Conservation (phyloP, 345 rosid genomes). For the Clausena lansium region DNA sequence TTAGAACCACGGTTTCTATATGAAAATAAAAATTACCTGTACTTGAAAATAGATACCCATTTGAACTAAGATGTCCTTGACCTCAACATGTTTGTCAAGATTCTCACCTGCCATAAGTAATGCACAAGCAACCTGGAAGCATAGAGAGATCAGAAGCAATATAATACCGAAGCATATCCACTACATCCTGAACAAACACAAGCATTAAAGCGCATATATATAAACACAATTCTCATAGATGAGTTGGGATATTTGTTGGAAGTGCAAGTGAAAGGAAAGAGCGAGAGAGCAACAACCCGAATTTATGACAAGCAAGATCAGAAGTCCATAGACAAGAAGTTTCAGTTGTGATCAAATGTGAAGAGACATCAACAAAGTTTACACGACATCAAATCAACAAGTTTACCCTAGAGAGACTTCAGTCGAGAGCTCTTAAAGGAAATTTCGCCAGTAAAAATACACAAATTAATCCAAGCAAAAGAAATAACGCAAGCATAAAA, state of each 20-base stretch:
- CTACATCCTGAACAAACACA: neutral
- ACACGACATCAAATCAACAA: neutral
- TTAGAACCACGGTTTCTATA: neutral
- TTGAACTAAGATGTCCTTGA: slow-evolving; percentile 36
- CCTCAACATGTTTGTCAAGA: slow-evolving; percentile 34
- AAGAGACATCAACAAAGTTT: neutral
- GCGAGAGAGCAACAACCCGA: neutral
- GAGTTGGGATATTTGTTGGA: neutral
- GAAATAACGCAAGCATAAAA: neutral
- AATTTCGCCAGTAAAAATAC: neutral
- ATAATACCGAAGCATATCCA: neutral
- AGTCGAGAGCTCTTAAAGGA: neutral
- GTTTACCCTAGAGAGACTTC: neutral
- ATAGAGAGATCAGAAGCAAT: neutral
- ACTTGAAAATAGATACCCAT: slow-evolving; percentile 51
- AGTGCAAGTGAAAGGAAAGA: neutral
- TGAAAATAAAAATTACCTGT: slow-evolving; percentile 27
- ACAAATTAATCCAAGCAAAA: neutral
- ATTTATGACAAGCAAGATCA: neutral
- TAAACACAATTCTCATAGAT: neutral
- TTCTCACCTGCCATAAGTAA: slow-evolving; percentile 44
- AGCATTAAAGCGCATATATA: neutral
- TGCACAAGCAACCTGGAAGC: slow-evolving; percentile 43
- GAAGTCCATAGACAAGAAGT: neutral
- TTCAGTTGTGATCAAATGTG: neutral